Base-by-base conservation (phyloP, 2,329 filamentous ascomycete genomes). In the Neophaeococcomyces mojaviensis region DNA sequence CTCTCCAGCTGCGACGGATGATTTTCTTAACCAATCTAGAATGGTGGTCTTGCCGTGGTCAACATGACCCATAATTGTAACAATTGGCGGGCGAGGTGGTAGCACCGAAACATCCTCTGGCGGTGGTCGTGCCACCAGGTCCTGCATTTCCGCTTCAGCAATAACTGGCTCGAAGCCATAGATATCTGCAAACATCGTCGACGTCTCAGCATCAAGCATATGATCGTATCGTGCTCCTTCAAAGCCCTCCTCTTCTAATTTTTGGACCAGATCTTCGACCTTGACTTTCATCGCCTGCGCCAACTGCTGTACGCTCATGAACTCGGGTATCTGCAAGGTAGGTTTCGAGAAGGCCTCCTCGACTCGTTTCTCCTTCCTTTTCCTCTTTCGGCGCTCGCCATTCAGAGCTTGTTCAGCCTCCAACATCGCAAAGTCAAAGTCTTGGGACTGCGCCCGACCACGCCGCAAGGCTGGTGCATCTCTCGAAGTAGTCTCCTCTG, bases 21-120 rank as follows among this genome's bases (percentile, higher is more conserved):
- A 92, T 58, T 95, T 94, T 31, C 92, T 85, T 36, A 98, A 72
- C 68, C 83, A 97, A 62, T 98, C 92, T 8, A 98, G 73, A 34
- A 98, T 81, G 0, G 94, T 98, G 1, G 92, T 98, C 70, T 98
- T 98, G 44, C 92, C 92, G 64, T 98, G 92, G 62, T 98, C 94
- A 57, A 98, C 92, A 55, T 98, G 92, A 2, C 92, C 92, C 94
- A 98, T 98, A 60, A 98, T 98, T 0, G 94, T 97, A 32, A 98
- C 89, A 30, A 98, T 88, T 0, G 92, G 94, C 6, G 92, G 90
- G 13, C 94, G 79, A 28, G 71, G 66, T 2, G 88, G 88, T 6
- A 96, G 66, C 9, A 44, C 15, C 0, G 84, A 79, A 39, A 71
- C 76, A 62, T 90, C 86, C 58, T 81, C 81, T 7, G 79, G 78